Evolutionary conservation across 306 rosid species (phyloP).

Genomic region (Begonia loranthoides): DNA sequence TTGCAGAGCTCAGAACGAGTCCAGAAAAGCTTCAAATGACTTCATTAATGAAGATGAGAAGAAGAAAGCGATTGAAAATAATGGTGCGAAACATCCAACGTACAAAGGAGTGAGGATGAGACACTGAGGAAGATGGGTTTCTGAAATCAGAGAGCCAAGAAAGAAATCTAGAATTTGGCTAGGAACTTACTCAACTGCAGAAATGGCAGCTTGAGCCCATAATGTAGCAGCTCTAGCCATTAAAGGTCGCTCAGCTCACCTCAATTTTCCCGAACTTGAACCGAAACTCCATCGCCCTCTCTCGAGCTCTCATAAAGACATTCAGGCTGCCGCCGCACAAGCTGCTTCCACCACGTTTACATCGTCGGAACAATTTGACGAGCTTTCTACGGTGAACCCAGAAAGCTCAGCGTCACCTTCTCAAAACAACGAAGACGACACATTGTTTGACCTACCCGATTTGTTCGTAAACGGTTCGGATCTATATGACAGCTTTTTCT

Average conservation of each 20-base stretch:
- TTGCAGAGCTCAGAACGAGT: not conserved
- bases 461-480: not conserved
- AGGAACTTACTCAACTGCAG: not conserved
- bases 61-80: not conserved
- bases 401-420: not conserved
- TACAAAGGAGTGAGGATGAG: not conserved
- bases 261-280: not conserved
- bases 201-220: not conserved
- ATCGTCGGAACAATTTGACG: not conserved
- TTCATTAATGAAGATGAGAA: too few species aligned
- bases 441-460: not conserved
- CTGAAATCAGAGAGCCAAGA: not conserved
- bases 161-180: not conserved
- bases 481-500: not conserved
- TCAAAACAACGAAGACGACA: not conserved
- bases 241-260: not conserved
- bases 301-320: not conserved
- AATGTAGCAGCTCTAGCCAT: not conserved
- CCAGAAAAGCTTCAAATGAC: not conserved
- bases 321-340: not conserved
- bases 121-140: not conserved
- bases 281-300: not conserved
- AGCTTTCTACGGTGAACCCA: not conserved
- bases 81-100: not conserved
- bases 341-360: not conserved